Conservation (phyloP, 495 filamentous ascomycete species). For the Staphylotrichum longicolle region DNA sequence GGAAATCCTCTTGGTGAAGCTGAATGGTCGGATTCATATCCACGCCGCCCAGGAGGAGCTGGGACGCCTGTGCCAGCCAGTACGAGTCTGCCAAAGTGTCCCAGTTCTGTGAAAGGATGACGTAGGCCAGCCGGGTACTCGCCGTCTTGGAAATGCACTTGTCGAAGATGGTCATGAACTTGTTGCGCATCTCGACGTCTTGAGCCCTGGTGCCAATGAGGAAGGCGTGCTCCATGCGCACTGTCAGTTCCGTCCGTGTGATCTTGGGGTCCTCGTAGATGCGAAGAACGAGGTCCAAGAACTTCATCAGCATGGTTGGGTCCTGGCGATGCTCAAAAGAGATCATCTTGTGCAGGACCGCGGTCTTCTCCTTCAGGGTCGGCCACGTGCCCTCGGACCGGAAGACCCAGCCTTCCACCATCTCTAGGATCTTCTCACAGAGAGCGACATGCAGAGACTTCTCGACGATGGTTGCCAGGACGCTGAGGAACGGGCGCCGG, state of each 20-base stretch:
- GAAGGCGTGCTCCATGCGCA: slow-evolving; percentile 96
- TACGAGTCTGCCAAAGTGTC: slow-evolving; percentile 90
- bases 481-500: slow-evolving; percentile 87
- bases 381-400: slow-evolving; percentile 88
- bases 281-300: slow-evolving; percentile 91
- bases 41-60: slow-evolving; percentile 83
- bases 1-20: slow-evolving; percentile 81
- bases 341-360: slow-evolving; percentile 95
- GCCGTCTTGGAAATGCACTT: slow-evolving; percentile 82
- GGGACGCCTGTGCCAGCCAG: slow-evolving; percentile 92
- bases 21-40: slow-evolving; percentile 76
- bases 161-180: slow-evolving; percentile 94
- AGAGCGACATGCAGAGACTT: slow-evolving; percentile 80
- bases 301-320: slow-evolving; percentile 79
- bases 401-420: slow-evolving; percentile 97
- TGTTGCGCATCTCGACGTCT: slow-evolving; percentile 94
- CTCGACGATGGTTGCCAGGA: slow-evolving; percentile 90
- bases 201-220: slow-evolving; percentile 90
- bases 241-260: slow-evolving; percentile 89
- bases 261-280: slow-evolving; percentile 98
- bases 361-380: slow-evolving; percentile 95
- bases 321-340: slow-evolving; percentile 84
- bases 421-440: slow-evolving; percentile 85
- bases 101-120: slow-evolving; percentile 94
- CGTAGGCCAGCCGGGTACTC: slow-evolving; percentile 80